Base-by-base conservation (phyloP, 371 early-diverging fungal species). In the Haplosporangium sp. region DNA sequence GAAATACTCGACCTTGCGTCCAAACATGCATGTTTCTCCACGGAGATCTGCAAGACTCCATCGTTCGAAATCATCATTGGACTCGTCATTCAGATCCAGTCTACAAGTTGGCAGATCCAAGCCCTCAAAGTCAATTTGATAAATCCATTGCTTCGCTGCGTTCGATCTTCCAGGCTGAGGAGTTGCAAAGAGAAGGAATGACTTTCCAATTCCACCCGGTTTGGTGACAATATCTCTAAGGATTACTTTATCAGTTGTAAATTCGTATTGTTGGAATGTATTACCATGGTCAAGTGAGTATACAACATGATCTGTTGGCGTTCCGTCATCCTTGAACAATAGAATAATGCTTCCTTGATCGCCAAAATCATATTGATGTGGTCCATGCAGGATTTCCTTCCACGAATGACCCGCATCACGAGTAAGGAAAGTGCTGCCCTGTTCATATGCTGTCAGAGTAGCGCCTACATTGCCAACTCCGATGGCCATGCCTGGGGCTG, bases 391-490 rank as follows among this genome's bases (percentile, higher is more conserved):
- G 40, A 94, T 89, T 63, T 92, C 88, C 1, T 47, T 74, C 95
- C 96, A 96, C 0, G 90, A 86, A n/a, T 85, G 86, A 34, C 96
- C 96, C 47, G 92, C 96, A 73, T 96, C 93, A 0, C 93, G 86
- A 0, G 97, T 96, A 82, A 98, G 67, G 83, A 89, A 98, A 63
- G 94, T 94, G 81, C 95, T 89, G 34, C 94, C 91, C 35, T 93
- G 89, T 39, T 83, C 84, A 63, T 96, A 94, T 7, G 78, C 85
- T 0, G 74, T 71, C 15, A 99, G 84, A 8, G 76, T 71, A 0
- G 74, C 48, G 2, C 98, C 99, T 1, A 96, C 95, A 74, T 94
- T 98, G 37, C 98, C 98, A 3, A 97, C 94, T 27, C 94, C 99
- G 50, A 98, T 87, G 86, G 95, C 90, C 53, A 98, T 73, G 2